A percentile compares a stretch with the other conserved stretches of the same genome.
Evolutionary conservation across 345 rosid genomes (phyloP).

Genomic region (Geranium brycei): DNA sequence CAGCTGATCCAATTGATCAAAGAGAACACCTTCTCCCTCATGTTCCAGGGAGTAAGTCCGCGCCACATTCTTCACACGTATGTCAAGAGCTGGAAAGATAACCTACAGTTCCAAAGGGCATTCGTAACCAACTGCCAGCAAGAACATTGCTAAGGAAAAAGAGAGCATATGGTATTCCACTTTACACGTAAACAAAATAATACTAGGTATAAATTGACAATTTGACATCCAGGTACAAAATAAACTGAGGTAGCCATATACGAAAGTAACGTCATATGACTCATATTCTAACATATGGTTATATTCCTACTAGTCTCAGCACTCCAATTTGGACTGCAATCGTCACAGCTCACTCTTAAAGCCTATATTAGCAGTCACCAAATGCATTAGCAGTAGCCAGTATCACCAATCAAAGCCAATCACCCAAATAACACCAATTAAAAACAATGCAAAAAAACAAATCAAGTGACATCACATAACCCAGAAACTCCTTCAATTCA

Average conservation of each 20-base stretch:
- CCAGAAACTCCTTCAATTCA: too few relatives aligned
- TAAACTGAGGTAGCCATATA: too few relatives aligned
- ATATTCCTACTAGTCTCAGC: not conserved
- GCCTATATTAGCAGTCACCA: not conserved
- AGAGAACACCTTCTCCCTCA: constrained; percentile 65
- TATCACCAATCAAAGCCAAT: not conserved
- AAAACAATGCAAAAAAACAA: not conserved
- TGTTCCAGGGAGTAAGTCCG: constrained; percentile 83
- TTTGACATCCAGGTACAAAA: too few relatives aligned
- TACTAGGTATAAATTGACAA: too few relatives aligned
- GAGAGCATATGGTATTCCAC: too few relatives aligned
- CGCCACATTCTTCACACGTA: constrained; percentile 82
- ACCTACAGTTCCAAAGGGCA: constrained; percentile 33
- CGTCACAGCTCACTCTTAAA: not conserved
- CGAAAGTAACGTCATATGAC: too few relatives aligned
- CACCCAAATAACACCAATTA: not conserved
- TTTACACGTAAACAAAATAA: too few relatives aligned
- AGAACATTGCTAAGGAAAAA: too few relatives aligned
- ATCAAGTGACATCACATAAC: too few relatives aligned
- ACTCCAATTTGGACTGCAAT: not conserved
- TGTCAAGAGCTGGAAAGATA: constrained; percentile 76
- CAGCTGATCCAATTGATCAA: constrained; percentile 59
- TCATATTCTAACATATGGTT: too few relatives aligned
- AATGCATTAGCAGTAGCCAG: not conserved
- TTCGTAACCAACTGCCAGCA: too few relatives aligned